Percentiles rank a stretch among this genome's conserved stretches.
Evolutionary conservation across 1,139 yeast species (phyloP).

Genomic region (Yamadazyma membranifaciens): DNA sequence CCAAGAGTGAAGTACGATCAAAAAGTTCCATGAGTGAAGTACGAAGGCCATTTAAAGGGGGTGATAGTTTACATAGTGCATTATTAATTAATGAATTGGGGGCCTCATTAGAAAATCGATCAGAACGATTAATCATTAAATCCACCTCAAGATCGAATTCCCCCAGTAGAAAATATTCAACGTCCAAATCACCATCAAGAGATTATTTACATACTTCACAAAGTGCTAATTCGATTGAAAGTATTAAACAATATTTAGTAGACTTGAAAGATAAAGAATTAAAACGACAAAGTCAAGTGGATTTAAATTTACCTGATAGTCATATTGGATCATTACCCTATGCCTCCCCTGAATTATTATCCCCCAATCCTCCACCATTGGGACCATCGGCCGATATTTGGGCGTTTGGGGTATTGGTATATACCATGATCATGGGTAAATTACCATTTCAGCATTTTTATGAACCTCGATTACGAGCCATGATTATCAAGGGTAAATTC

Average conservation of each 20-base stretch:
- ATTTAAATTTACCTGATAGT: slow-evolving; percentile 49
- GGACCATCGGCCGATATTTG: slow-evolving; percentile 82
- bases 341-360: slow-evolving; percentile 83
- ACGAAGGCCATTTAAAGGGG: slow-evolving; percentile 33
- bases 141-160: slow-evolving; percentile 15
- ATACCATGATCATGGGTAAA: slow-evolving; percentile 69
- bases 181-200: slow-evolving; percentile 15
- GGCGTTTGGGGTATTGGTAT: slow-evolving; percentile 83
- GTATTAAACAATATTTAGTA: slow-evolving; percentile 14
- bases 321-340: slow-evolving; percentile 90
- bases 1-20: slow-evolving; percentile 37
- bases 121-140: slow-evolving; percentile 9
- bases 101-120: slow-evolving; percentile 9
- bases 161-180: slow-evolving; percentile 10
- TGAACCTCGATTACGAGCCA: slow-evolving; percentile 73
- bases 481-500: slow-evolving; percentile 68
- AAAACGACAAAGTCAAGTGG: slow-evolving; percentile 21
- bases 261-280: slow-evolving; percentile 17
- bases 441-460: slow-evolving; percentile 82
- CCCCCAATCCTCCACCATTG: slow-evolving; percentile 64
- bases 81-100: slow-evolving; percentile 13
- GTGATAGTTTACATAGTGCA: slow-evolving; percentile 26
- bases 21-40: slow-evolving; percentile 39
- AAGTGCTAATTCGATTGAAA: slow-evolving; percentile 14
- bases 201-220: slow-evolving; percentile 8